Percentiles rank a stretch among this genome's conserved stretches.
These are phyloP conservation scores for Hemisphaericaspora subhashii DNA, from an alignment of 1,139 yeast species.

Conservation along the genomic window DNA sequence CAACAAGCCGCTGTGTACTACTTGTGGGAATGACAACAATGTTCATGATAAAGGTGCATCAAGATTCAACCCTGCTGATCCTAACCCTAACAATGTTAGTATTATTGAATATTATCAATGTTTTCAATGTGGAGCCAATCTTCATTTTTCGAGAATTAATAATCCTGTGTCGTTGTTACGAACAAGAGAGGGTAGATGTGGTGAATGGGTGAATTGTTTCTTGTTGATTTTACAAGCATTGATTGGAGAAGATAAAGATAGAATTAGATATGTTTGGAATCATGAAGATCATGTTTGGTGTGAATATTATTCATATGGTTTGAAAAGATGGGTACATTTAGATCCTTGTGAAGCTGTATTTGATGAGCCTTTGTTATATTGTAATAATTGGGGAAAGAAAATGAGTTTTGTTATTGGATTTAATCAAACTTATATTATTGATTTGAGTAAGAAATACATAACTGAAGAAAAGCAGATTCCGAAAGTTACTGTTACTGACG, in stretches of 20 bases:
- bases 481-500: slow-evolving; percentile 43
- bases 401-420: slow-evolving; percentile 87
- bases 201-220: slow-evolving; percentile 93
- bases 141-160: slow-evolving; percentile 76
- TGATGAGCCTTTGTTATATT: slow-evolving; percentile 77
- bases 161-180: slow-evolving; percentile 61
- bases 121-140: slow-evolving; percentile 39
- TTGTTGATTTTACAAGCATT: slow-evolving; percentile 67
- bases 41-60: slow-evolving; percentile 19
- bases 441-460: slow-evolving; percentile 71
- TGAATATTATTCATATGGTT: slow-evolving; percentile 68
- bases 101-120: slow-evolving; percentile 65
- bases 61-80: slow-evolving; percentile 9
- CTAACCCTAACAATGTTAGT: slow-evolving; percentile 33
- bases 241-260: slow-evolving; percentile 41
- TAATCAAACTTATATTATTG: slow-evolving; percentile 58
- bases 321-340: slow-evolving; percentile 78
- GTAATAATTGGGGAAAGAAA: slow-evolving; percentile 86
- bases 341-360: slow-evolving; percentile 87
- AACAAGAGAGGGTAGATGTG: slow-evolving; percentile 79
- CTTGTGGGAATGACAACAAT: slow-evolving; percentile 34
- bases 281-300: slow-evolving; percentile 97
- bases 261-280: slow-evolving; percentile 78
- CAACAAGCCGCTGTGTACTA: slow-evolving; percentile 62
- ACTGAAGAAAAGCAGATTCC: slow-evolving; percentile 52